Base-by-base conservation (phyloP, 768 basidiomycete genomes). In the Fomitopsis serialis region DNA sequence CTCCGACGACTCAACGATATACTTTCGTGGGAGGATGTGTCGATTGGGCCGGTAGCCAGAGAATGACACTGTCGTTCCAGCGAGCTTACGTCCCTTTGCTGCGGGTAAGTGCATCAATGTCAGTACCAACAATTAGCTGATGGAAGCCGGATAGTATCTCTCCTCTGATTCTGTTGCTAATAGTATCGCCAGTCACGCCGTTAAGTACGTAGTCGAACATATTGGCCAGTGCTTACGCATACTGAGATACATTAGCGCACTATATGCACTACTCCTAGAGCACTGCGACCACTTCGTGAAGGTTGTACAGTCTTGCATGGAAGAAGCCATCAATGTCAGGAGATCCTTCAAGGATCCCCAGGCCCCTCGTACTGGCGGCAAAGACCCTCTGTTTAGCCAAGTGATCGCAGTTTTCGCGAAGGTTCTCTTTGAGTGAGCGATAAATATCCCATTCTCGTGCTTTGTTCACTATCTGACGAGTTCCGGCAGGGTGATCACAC, bases 131-230 rank as follows among this genome's bases (percentile, higher is more conserved):
- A 59, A 52, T 11, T 49, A 13, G 13, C 19, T 22, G 11, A 15
- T 40, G 23, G 27, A 10, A 19, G 58, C 51, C 3, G 50, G 35
- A 11, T 42, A 85, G 81, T 84, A 82, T 61, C 64, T 81, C 37
- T 75, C 83, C 0, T 84, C 83, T 8, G 78, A 80, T 15, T 76
- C 76, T 48, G 74, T 86, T 7, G 61, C 83, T 36, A 80, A 80
- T 62, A 81, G 79, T 55, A 82, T 78, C 1, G 56, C 82, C 21
- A 70, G 65, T 17, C 74, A 75, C 40, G 64, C 71, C 34, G 74
- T 77, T 34, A 84, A 84, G 82, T 82, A 62, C 47, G 74, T 56
- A 0, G 3, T 36, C 8, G 9, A 21, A 11, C n/a, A 5, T 27
- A 19, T 40, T 9, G 17, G 15, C 10, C 3, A 32, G 3, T 19